Conservation (phyloP, 1,284 basidiomycete species). For the Bondarzewia mesenterica region DNA sequence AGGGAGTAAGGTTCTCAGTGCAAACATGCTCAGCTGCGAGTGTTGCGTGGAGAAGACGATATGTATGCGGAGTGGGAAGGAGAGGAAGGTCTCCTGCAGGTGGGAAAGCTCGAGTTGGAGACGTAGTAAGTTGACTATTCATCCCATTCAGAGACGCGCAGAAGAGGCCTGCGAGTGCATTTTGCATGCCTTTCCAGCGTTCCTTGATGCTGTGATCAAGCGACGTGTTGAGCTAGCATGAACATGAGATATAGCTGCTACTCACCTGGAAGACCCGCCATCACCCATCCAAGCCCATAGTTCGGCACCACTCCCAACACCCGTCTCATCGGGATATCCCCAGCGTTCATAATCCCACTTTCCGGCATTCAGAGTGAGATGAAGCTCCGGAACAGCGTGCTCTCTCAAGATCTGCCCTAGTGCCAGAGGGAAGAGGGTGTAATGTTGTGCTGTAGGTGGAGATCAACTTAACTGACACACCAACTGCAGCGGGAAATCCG, state of each 20-base stretch:
- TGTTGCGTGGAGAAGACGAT: constrained; percentile 66
- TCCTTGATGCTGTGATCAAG: constrained; percentile 46
- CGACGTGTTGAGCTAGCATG: not conserved
- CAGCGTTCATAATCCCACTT: constrained; percentile 87
- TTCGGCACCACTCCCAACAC: constrained; percentile 81
- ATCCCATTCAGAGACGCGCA: constrained; percentile 84
- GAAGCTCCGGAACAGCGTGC: constrained; percentile 80
- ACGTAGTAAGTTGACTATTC: constrained; percentile 65
- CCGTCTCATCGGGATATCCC: constrained; percentile 72
- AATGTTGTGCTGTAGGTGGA: constrained; percentile 57
- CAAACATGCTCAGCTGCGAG: constrained; percentile 83
- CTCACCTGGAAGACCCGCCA: constrained; percentile 42
- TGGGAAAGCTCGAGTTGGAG: constrained; percentile 47
- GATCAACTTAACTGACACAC: constrained; percentile 1
- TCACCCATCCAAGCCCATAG: constrained; percentile 85
- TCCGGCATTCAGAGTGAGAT: constrained; percentile 83
- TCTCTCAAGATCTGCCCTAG: constrained; percentile 82
- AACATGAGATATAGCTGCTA: constrained; percentile 5
- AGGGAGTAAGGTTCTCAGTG: constrained; percentile 95
- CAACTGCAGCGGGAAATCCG: constrained; percentile 14
- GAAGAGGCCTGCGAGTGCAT: constrained; percentile 88
- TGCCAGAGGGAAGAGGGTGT: constrained; percentile 77
- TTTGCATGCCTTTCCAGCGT: constrained; percentile 81
- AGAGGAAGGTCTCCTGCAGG: constrained; percentile 50
- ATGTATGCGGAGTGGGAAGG: constrained; percentile 31